phyloP scores from a whole-genome alignment of 225 moss, liverwort and hornwort species.

The Straminergon stramineum region DNA sequence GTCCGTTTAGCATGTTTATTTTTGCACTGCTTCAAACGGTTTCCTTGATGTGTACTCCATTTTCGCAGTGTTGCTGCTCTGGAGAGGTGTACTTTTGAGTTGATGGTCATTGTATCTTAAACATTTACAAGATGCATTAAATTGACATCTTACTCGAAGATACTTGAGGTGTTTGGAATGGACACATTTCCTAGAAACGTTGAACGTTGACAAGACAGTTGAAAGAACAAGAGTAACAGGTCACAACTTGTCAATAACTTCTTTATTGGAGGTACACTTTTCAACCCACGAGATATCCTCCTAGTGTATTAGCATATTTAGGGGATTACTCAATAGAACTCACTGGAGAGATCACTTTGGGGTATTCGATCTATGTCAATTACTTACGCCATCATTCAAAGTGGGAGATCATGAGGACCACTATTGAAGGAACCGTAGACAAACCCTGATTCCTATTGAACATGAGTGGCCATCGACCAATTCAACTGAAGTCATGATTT shows the following conservation, averaged over 20 bases:
- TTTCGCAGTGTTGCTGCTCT: background rate
- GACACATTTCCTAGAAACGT: background rate
- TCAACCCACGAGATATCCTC: background rate
- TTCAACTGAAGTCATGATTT: background rate
- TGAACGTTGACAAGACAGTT: background rate
- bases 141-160: background rate
- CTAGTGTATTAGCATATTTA: background rate
- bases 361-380: background rate
- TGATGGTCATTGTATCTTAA: background rate
- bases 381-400: background rate
- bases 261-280: background rate
- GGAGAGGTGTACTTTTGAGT: background rate
- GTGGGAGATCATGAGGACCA: background rate
- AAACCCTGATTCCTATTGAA: background rate
- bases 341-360: background rate
- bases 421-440: no score
- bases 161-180: background rate
- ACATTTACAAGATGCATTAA: background rate
- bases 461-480: background rate
- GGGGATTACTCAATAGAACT: background rate
- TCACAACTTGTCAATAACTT: background rate
- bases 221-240: background rate
- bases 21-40: background rate
- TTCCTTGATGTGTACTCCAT: background rate
- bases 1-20: background rate